phyloP scores from a whole-genome alignment of 495 filamentous ascomycete genomes.

The Chaetomium tenue region DNA sequence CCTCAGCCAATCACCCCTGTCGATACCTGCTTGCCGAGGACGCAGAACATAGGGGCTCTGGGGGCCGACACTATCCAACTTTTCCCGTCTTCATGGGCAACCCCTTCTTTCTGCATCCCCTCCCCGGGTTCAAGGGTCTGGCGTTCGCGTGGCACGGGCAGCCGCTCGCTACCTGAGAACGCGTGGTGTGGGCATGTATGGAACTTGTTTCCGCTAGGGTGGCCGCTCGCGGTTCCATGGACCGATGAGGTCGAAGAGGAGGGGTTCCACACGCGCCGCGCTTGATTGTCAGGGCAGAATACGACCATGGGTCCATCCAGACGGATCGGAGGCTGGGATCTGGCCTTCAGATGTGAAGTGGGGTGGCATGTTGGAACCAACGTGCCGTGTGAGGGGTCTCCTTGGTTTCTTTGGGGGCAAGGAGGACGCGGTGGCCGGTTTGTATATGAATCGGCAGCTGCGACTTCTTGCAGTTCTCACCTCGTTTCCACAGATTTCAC shows the following conservation, averaged over 20 bases:
- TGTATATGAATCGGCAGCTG: slow-evolving; percentile 3
- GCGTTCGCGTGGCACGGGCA: slow-evolving; percentile 6
- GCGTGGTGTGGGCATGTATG: slow-evolving; percentile 1
- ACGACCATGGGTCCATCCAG: slow-evolving; percentile 1
- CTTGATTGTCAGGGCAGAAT: slow-evolving; percentile 2
- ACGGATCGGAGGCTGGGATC: slow-evolving; percentile 13
- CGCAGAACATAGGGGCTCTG: background rate
- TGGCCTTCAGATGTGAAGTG: background rate
- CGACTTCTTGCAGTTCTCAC: background rate
- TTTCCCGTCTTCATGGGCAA: background rate
- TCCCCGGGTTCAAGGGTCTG: background rate
- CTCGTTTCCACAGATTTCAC: background rate
- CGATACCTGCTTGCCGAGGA: slow-evolving; percentile 6
- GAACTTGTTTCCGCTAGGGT: slow-evolving; percentile 11
- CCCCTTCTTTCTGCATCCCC: background rate
- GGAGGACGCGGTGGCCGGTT: background rate
- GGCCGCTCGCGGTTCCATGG: background rate
- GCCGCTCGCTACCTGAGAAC: background rate
- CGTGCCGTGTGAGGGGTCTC: slow-evolving; percentile 8
- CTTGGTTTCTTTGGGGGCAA: background rate
- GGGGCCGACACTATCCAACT: background rate
- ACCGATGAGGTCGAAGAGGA: background rate
- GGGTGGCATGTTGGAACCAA: slow-evolving; percentile 7
- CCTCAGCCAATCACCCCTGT: slow-evolving; percentile 3
- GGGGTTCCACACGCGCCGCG: background rate